A percentile compares a stretch with the other conserved stretches of the same genome.
These are phyloP conservation scores for Podospora australis DNA, from an alignment of 495 filamentous ascomycete genomes.

Conservation along the genomic window DNA sequence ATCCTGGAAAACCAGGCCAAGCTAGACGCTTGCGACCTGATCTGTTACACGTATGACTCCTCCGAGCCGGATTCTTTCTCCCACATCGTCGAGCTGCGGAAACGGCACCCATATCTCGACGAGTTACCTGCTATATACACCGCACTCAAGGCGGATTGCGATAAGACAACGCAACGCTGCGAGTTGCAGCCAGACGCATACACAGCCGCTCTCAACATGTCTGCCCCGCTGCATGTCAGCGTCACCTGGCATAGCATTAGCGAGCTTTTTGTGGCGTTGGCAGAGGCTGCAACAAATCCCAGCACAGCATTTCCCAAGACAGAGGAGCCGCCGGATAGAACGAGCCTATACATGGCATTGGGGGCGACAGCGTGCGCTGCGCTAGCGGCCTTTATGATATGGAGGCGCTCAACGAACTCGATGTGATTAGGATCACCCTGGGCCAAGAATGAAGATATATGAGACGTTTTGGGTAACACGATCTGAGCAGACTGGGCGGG, in stretches of 20 bases:
- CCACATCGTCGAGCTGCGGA: slow-evolving; percentile 76
- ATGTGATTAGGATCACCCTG: neutral
- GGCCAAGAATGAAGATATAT: neutral
- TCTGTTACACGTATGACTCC: slow-evolving; percentile 95
- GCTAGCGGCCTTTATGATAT: slow-evolving; percentile 72
- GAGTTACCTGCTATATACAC: slow-evolving; percentile 84
- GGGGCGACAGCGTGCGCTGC: slow-evolving; percentile 74
- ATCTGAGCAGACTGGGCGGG: too few relatives aligned
- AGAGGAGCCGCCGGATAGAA: slow-evolving; percentile 78
- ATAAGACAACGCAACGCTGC: slow-evolving; percentile 87
- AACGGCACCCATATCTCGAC: slow-evolving; percentile 72
- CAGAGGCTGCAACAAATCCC: slow-evolving; percentile 86
- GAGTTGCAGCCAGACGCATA: slow-evolving; percentile 92
- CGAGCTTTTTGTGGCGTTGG: slow-evolving; percentile 79
- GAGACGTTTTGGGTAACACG: too few relatives aligned
- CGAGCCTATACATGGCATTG: slow-evolving; percentile 76
- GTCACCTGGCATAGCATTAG: slow-evolving; percentile 85
- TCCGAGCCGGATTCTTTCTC: slow-evolving; percentile 91
- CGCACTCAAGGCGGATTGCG: slow-evolving; percentile 86
- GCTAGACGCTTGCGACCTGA: slow-evolving; percentile 85
- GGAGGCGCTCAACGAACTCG: slow-evolving; percentile 42
- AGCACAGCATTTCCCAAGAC: slow-evolving; percentile 80
- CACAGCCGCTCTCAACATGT: slow-evolving; percentile 71
- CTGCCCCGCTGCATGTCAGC: slow-evolving; percentile 85
- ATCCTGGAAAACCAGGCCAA: slow-evolving; percentile 88